A percentile compares a stretch with the other conserved stretches of the same genome.
Evolutionary conservation across 352 stramenopile genomes (phyloP).

Genomic region (Globisporangium polare): DNA sequence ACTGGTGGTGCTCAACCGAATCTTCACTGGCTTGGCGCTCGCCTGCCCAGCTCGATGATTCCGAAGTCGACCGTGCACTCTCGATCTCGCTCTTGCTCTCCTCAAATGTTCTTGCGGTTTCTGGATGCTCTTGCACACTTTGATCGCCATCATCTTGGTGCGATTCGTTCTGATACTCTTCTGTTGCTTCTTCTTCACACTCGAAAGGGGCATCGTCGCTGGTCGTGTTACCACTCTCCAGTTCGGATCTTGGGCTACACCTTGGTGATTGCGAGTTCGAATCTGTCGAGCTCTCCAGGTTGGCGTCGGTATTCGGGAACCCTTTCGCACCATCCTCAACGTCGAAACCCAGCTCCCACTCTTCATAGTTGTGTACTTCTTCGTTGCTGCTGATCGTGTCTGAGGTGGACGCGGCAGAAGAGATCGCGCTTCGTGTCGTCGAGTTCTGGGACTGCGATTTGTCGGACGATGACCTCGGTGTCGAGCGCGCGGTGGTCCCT

Average conservation of each 20-base stretch:
- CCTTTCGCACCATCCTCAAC: neutral
- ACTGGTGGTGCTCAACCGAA: neutral
- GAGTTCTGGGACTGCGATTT: conserved; percentile 1
- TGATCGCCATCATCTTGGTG: neutral
- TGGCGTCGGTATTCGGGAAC: neutral
- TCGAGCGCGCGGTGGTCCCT: neutral
- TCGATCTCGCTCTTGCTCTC: neutral
- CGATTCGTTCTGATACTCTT: neutral
- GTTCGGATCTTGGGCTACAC: neutral
- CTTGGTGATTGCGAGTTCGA: neutral
- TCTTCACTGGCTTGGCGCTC: neutral
- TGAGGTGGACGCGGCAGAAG: conserved; percentile 26
- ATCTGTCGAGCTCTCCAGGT: neutral
- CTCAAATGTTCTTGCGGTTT: neutral
- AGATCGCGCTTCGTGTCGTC: conserved; percentile 9
- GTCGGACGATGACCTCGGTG: neutral
- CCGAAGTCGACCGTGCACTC: neutral
- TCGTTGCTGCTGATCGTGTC: conserved; percentile 41
- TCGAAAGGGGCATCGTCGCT: neutral
- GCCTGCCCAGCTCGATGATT: neutral
- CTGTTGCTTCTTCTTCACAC: neutral
- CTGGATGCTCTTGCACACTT: neutral
- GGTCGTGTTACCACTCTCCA: neutral
- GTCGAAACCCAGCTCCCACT: conserved; percentile 29
- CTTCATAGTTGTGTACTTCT: conserved; percentile 30